phyloP scores from a whole-genome alignment of 2,329 filamentous ascomycete species.

The Akanthomyces uredinophilus region DNA sequence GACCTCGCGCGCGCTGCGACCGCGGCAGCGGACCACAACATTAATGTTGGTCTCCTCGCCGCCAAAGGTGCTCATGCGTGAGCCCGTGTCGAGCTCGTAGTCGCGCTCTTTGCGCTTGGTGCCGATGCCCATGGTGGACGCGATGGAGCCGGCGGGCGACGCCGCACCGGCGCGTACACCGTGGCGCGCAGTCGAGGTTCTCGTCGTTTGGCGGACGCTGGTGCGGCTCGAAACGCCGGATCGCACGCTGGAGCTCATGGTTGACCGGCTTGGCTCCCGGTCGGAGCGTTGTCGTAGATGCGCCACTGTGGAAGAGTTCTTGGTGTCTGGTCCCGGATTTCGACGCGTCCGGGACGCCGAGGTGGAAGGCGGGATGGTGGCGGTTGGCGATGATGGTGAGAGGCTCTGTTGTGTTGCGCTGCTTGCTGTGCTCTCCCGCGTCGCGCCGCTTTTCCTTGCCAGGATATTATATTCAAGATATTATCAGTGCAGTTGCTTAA shows the following conservation, averaged over 20 bases:
- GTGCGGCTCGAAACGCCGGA: conserved; percentile 22
- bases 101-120: conserved; percentile 85
- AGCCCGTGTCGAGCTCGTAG: conserved; percentile 56
- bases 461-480: conserved; percentile 2
- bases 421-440: background rate
- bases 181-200: conserved; percentile 23
- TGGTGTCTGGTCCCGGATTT: conserved; percentile 9
- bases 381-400: background rate
- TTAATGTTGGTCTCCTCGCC: conserved; percentile 90
- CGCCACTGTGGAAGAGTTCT: conserved; percentile 28
- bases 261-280: conserved; percentile 31
- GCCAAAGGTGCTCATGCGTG: conserved; percentile 13
- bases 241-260: conserved; percentile 26
- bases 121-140: conserved; percentile 53
- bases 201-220: conserved; percentile 21
- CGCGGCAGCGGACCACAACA: conserved; percentile 90
- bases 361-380: conserved; percentile 1
- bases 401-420: background rate
- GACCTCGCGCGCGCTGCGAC: conserved; percentile 87
- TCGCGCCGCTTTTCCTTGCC: background rate
- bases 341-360: conserved; percentile 13
- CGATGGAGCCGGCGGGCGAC: conserved; percentile 67
- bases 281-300: conserved; percentile 33
- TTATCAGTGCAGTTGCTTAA: background rate
- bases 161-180: conserved; percentile 37